Percentiles rank a stretch among this genome's conserved stretches.
Evolutionary conservation across 83 land plant genomes (phyloP).

Genomic region (Thuja plicata): DNA sequence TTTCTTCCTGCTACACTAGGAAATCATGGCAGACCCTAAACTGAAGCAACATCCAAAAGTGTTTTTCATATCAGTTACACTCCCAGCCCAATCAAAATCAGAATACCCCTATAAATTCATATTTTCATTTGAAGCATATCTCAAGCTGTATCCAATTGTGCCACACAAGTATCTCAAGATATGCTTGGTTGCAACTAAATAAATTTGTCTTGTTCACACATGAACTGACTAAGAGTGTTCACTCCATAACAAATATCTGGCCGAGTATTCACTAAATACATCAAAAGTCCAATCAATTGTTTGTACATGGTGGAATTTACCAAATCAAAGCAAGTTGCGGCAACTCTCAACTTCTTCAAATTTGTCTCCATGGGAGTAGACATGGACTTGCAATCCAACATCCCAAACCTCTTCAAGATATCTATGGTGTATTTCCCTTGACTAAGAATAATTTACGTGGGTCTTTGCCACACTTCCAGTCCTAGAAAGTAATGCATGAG

Average conservation of each 20-base stretch:
- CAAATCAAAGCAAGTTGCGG: neutral
- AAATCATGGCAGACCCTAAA: too few species aligned
- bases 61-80: neutral
- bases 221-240: neutral
- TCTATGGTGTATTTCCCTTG: neutral
- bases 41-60: too few species aligned
- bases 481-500: neutral
- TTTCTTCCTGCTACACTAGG: constrained; percentile 9
- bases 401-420: neutral
- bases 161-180: neutral
- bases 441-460: neutral
- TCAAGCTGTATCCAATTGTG: neutral
- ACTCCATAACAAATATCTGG: neutral
- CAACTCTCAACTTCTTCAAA: neutral
- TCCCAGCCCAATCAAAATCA: neutral
- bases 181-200: too few species aligned
- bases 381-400: neutral
- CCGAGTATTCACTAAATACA: neutral
- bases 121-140: neutral
- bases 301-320: neutral
- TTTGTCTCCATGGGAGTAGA: neutral
- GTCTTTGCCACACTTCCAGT: neutral
- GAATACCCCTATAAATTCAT: neutral
- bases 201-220: neutral
- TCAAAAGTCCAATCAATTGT: neutral